A percentile compares a stretch with the other conserved stretches of the same genome.
phyloP scores from a whole-genome alignment of 495 filamentous ascomycete species.

The Penicillium odoratum region DNA sequence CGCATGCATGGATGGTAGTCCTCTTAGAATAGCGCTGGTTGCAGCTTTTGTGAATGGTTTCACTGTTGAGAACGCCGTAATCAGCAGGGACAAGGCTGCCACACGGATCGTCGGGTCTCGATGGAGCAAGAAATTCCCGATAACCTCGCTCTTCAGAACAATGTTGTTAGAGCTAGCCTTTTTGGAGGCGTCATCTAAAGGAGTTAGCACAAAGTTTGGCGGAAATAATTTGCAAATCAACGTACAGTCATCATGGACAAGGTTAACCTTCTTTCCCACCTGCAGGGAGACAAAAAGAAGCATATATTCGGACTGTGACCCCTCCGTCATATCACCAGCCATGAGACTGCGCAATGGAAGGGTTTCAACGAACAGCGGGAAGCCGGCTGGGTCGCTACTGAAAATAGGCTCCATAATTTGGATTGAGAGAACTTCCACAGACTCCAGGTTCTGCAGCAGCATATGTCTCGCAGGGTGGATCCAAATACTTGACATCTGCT shows the following conservation, averaged over 20 bases:
- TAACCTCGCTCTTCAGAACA: slow-evolving; percentile 40
- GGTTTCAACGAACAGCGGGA: slow-evolving; percentile 54
- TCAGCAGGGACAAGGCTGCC: slow-evolving; percentile 72
- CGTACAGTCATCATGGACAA: slow-evolving; percentile 74
- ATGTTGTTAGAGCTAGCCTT: slow-evolving; percentile 19
- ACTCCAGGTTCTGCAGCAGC: slow-evolving; percentile 48
- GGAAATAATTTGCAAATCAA: background rate
- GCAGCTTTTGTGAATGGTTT: slow-evolving; percentile 63
- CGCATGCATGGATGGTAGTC: slow-evolving; percentile 68
- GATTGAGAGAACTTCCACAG: slow-evolving; percentile 64
- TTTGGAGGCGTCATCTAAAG: slow-evolving; percentile 32
- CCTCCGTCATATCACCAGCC: slow-evolving; percentile 40
- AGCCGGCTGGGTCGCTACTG: slow-evolving; percentile 53
- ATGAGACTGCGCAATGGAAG: slow-evolving; percentile 42
- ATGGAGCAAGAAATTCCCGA: slow-evolving; percentile 59
- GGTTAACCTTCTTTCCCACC: slow-evolving; percentile 73
- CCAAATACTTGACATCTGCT: slow-evolving; percentile 33
- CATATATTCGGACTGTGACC: slow-evolving; percentile 53
- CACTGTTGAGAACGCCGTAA: slow-evolving; percentile 66
- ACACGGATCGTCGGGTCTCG: slow-evolving; percentile 65
- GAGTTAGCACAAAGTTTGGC: background rate
- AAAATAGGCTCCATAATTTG: slow-evolving; percentile 77
- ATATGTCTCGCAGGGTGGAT: slow-evolving; percentile 38
- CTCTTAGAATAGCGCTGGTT: slow-evolving; percentile 57
- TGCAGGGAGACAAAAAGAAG: slow-evolving; percentile 70